Evolutionary conservation across 2,329 filamentous ascomycete genomes (phyloP).

Genomic region (Colletotrichum gloeosporioides): DNA sequence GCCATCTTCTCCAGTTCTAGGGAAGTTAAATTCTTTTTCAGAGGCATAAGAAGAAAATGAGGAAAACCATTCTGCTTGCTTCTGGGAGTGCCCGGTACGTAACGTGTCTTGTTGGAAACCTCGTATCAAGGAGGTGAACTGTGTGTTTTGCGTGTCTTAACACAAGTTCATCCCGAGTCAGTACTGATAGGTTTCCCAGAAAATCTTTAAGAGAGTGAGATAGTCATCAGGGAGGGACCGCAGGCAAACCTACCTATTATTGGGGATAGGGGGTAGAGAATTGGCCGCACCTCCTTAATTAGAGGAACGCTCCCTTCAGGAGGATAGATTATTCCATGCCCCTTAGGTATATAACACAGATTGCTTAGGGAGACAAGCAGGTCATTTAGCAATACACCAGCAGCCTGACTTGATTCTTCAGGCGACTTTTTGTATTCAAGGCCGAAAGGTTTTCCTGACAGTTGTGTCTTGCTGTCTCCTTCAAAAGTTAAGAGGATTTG

Average conservation of each 20-base stretch:
- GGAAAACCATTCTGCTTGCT: not conserved
- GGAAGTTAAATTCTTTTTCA: rapidly evolving
- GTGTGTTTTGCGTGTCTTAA: not conserved
- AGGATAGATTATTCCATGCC: not conserved
- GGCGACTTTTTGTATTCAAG: no score
- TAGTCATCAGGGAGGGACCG: not conserved
- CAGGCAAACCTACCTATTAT: not conserved
- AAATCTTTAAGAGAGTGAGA: rapidly evolving
- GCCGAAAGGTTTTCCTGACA: no score
- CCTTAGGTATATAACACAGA: not conserved
- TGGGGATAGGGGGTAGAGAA: not conserved
- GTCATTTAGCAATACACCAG: no score
- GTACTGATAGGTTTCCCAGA: not conserved
- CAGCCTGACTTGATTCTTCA: no score
- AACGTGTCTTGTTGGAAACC: not conserved
- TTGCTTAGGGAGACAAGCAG: no score
- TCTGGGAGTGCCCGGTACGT: not conserved
- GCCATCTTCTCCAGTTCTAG: not conserved
- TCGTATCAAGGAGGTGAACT: not conserved
- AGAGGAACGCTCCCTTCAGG: not conserved
- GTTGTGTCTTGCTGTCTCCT: no score
- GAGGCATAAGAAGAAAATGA: not conserved
- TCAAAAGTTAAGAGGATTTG: not conserved
- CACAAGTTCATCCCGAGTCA: not conserved
- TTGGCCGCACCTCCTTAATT: not conserved